Evolutionary conservation across 2,329 filamentous ascomycete genomes (phyloP).

Genomic region (Cercospora janseana): DNA sequence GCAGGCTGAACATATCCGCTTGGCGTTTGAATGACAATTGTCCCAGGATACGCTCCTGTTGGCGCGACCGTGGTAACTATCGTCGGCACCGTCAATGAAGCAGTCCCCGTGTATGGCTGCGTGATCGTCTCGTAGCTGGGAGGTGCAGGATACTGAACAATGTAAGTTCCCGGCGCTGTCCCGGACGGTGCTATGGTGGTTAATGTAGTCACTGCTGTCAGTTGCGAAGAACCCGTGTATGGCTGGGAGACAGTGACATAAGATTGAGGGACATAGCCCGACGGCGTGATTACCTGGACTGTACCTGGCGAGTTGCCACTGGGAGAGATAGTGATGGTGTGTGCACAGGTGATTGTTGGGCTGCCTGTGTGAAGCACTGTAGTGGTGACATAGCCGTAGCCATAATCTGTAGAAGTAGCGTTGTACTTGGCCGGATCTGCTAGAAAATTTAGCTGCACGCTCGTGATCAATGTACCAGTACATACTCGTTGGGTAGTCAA

Average conservation of each 20-base stretch:
- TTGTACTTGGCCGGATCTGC: slow-evolving; percentile 8
- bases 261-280: background rate
- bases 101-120: slow-evolving; percentile 11
- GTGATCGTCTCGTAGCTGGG: slow-evolving; percentile 11
- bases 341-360: slow-evolving; percentile 1
- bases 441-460: background rate
- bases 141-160: slow-evolving; percentile 13
- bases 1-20: background rate
- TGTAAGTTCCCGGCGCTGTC: slow-evolving; percentile 7
- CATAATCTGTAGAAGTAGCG: slow-evolving; percentile 4
- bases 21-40: slow-evolving; percentile 14
- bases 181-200: slow-evolving; percentile 4
- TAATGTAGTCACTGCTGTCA: background rate
- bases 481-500: slow-evolving; percentile 15
- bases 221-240: background rate
- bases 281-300: background rate
- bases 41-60: slow-evolving; percentile 10
- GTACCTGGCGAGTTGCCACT: background rate
- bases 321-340: background rate
- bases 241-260: background rate
- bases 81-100: slow-evolving; percentile 7
- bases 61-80: slow-evolving; percentile 11
- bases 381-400: slow-evolving; percentile 8
- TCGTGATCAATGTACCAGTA: background rate
- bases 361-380: slow-evolving; percentile 4